Conservation (phyloP, 2,329 filamentous ascomycete genomes). For the Sporothrix mexicana region DNA sequence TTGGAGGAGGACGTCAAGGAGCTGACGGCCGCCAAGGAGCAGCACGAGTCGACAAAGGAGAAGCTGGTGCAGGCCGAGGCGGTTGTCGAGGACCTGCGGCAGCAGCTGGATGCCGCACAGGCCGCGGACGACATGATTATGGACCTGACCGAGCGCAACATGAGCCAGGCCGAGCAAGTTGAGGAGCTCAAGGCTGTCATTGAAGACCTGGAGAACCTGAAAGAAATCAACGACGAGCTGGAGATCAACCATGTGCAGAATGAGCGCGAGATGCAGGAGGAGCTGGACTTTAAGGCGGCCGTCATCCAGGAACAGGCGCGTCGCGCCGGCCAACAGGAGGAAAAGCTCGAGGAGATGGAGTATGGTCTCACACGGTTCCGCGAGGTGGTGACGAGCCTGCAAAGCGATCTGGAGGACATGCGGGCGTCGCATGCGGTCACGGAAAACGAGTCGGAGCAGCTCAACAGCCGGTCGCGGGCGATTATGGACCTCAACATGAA, state of each 20-base stretch:
- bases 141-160: slow-evolving; percentile 85
- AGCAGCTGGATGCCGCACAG: slow-evolving; percentile 87
- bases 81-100: slow-evolving; percentile 81
- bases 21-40: slow-evolving; percentile 67
- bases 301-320: slow-evolving; percentile 82
- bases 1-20: slow-evolving; percentile 77
- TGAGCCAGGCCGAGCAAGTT: slow-evolving; percentile 80
- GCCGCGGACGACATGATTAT: slow-evolving; percentile 94
- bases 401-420: slow-evolving; percentile 89
- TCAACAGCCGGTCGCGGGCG: slow-evolving; percentile 84
- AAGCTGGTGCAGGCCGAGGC: slow-evolving; percentile 75
- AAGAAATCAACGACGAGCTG: slow-evolving; percentile 93
- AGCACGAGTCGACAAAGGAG: slow-evolving; percentile 73
- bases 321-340: slow-evolving; percentile 75
- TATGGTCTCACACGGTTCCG: slow-evolving; percentile 89
- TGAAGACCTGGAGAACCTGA: slow-evolving; percentile 85
- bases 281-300: slow-evolving; percentile 85
- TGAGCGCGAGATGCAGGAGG: slow-evolving; percentile 91
- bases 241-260: slow-evolving; percentile 92
- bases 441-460: slow-evolving; percentile 88
- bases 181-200: slow-evolving; percentile 81
- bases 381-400: slow-evolving; percentile 83
- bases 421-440: slow-evolving; percentile 89
- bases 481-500: slow-evolving; percentile 98
- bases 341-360: slow-evolving; percentile 83